These are phyloP conservation scores for Talaromyces pinophilus DNA, from an alignment of 2,329 filamentous ascomycete genomes.

Conservation along the genomic window DNA sequence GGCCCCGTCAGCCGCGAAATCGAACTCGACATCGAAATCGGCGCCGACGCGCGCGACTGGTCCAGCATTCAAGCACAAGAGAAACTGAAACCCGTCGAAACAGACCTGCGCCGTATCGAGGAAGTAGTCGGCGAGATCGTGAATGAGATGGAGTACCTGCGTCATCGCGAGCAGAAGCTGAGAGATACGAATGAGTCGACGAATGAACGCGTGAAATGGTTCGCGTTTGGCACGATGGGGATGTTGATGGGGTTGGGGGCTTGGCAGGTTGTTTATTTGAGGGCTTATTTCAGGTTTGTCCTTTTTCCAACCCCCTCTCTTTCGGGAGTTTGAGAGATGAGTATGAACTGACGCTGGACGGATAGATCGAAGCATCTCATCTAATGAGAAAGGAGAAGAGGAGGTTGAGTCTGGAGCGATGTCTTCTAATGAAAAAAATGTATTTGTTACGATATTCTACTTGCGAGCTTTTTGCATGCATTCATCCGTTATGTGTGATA, in stretches of 20 bases:
- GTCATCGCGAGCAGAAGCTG: conserved; percentile 86
- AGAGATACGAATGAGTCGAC: conserved; percentile 99
- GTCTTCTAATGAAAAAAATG: conserved; percentile 19
- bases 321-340: no score
- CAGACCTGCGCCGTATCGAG: conserved; percentile 87
- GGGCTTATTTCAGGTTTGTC: conserved; percentile 84
- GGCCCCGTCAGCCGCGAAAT: conserved; percentile 66
- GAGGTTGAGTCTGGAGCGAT: background rate
- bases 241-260: conserved; percentile 84
- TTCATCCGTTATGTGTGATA: conserved; percentile 7
- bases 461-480: conserved; percentile 6
- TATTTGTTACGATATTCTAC: conserved; percentile 19
- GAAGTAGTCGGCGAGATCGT: conserved; percentile 89
- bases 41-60: conserved; percentile 97
- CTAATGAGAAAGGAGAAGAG: conserved; percentile 33
- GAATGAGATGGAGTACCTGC: conserved; percentile 92
- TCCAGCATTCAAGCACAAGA: conserved; percentile 91
- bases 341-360: background rate
- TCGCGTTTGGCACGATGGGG: conserved; percentile 89
- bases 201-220: conserved; percentile 98
- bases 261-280: conserved; percentile 97
- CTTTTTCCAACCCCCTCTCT: background rate
- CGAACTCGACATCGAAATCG: conserved; percentile 94
- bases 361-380: conserved; percentile 69
- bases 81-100: conserved; percentile 97